Base-by-base conservation (phyloP, 441 rosid species). In the Gossypium lobatum region DNA sequence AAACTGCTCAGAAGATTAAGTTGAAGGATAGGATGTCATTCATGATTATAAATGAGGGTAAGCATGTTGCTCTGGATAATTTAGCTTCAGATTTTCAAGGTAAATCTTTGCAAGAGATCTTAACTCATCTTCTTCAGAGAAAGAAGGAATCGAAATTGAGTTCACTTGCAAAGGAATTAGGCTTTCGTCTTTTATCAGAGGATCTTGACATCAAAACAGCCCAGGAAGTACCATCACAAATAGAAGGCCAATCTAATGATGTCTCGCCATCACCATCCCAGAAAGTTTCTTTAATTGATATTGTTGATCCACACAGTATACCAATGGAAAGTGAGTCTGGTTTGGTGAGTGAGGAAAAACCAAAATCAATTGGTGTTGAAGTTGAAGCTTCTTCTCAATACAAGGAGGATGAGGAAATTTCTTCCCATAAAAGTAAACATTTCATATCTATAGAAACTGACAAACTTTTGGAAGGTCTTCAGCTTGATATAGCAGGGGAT, bases 161-260 rank as follows among this genome's bases (percentile, higher is more conserved):
- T 81, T 84, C 87, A 66, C 81, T 93, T 54, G 99, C 98, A 58
- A 93, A 93, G 84, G 91, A 89, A 77, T 85, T 73, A 68, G 99
- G 99, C 71, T 91, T 95, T 84, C 91, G 85, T 73, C 93, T 95
- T 66, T 80, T 95, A 74, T 91, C 97, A 4, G 87, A 90, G 79
- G 98, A 93, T 81, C 21, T 88, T 54, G 82, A 85, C 76, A 74
- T 91, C 72, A 86, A 89, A 83, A 28, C 82, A 65, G 64, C 80
- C 45, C 83, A 84, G 78, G 53, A 72, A 34, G 77, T 80, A 76
- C 81, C 80, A 5, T 77, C 87, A 71, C 77, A 80, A 70, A 71
- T 79, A 68, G 81, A 85, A 76, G 82, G 50, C 82, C 83, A 83
- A 53, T 73, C 87, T 79, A 74, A 78, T 52, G 82, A 81, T 72